A percentile compares a stretch with the other conserved stretches of the same genome.
Evolutionary conservation across 2,329 filamentous ascomycete genomes (phyloP).

Genomic region (Neopestalotiopsis sp.): DNA sequence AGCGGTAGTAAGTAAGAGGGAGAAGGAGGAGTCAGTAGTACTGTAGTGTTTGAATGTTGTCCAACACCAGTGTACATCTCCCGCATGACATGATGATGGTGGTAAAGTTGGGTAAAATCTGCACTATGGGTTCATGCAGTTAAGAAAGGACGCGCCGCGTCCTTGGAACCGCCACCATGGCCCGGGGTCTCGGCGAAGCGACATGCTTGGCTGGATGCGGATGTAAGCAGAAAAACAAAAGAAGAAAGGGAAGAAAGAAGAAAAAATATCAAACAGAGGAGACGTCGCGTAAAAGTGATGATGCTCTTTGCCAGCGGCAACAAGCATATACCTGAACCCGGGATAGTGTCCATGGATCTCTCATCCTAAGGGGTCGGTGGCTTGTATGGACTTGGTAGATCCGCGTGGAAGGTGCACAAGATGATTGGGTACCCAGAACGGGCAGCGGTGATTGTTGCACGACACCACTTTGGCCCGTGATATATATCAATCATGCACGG

Average conservation of each 20-base stretch:
- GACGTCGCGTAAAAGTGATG: not conserved
- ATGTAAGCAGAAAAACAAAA: not conserved
- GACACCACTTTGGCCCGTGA: not conserved
- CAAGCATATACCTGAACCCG: not conserved
- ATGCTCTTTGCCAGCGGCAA: not conserved
- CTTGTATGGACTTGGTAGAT: not conserved
- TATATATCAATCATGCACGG: not conserved
- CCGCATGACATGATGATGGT: not conserved
- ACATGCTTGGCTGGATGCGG: not conserved
- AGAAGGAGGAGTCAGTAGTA: not conserved
- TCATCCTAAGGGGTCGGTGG: not conserved
- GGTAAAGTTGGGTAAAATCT: no score
- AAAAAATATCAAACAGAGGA: not conserved
- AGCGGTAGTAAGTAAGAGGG: no score
- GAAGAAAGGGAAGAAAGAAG: not conserved
- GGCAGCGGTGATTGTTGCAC: not conserved
- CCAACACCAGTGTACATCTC: not conserved
- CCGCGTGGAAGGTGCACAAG: not conserved
- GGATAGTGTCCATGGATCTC: not conserved
- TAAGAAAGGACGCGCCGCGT: not conserved
- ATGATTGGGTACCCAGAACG: constrained; percentile 2
- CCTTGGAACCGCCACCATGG: not conserved
- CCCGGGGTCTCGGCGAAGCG: not conserved
- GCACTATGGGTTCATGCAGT: not conserved
- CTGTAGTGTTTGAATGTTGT: not conserved